phyloP scores from a whole-genome alignment of 2,329 filamentous ascomycete genomes.

The Fusarium buharicum region DNA sequence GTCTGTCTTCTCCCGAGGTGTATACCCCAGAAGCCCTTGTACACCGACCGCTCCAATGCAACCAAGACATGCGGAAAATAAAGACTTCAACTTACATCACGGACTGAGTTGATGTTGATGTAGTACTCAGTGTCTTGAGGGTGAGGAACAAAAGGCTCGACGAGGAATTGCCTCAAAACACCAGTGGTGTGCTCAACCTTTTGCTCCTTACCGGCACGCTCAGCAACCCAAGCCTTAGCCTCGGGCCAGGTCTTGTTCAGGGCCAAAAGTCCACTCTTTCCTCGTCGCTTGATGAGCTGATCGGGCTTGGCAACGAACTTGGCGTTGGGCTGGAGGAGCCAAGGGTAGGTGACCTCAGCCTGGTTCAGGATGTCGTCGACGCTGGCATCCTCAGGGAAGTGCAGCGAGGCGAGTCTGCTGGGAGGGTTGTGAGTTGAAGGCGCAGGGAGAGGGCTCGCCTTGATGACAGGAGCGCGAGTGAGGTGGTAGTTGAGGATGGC shows the following conservation, averaged over 20 bases:
- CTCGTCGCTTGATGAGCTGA: slow-evolving; percentile 99
- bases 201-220: slow-evolving; percentile 89
- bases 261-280: slow-evolving; percentile 95
- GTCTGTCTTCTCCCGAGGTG: background rate
- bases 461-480: slow-evolving; percentile 96
- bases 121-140: slow-evolving; percentile 97
- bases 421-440: slow-evolving; percentile 91
- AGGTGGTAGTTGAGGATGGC: slow-evolving; percentile 99
- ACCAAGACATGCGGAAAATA: slow-evolving; percentile 39
- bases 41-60: background rate
- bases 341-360: slow-evolving; percentile 96
- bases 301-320: slow-evolving; percentile 99
- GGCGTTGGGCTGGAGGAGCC: slow-evolving; percentile 83
- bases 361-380: slow-evolving; percentile 89
- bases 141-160: slow-evolving; percentile 98
- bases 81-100: slow-evolving; percentile 80
- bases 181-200: slow-evolving; percentile 93
- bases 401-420: slow-evolving; percentile 87
- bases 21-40: background rate
- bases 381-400: slow-evolving; percentile 90
- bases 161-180: slow-evolving; percentile 91
- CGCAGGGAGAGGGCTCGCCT: slow-evolving; percentile 90
- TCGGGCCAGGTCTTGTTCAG: slow-evolving; percentile 98
- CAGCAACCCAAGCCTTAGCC: slow-evolving; percentile 92
- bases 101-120: slow-evolving; percentile 99